Evolutionary conservation across 257 asterid species (phyloP), one percentile per base, ranked within the genome.

Genomic region (Penstemon davidsonii): DNA sequence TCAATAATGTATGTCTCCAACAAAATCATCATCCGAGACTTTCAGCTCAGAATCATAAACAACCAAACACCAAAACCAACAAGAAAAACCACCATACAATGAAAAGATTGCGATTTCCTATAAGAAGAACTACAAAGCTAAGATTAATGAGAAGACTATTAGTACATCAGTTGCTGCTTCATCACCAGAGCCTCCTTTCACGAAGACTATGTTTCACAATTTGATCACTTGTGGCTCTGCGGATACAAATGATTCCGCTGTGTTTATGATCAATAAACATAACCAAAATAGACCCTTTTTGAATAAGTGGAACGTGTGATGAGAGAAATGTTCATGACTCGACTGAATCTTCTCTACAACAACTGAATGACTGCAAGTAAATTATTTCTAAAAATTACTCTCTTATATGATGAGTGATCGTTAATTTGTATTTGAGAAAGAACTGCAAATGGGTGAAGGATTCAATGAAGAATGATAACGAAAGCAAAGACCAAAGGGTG

Each of bases 191-290:
- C 33, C 33, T 25, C 33, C 33, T 25, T 25, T 25, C 33, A 25
- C 33, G 33, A 2, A 25, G 33, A 82, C 81, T n/a, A 66, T 88
- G 38, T 79, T 93, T 36, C 70, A 82, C 2, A 93, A 82, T 47
- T 61, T 93, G 72, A 90, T 93, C 51, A 82, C 70, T 12, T 93
- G 98, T 66, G 86, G 96, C 1, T 78, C 83, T 3, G 85, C 78
- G 54, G 90, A 86, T 3, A 88, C 97, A 0, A 81, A 82, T 46
- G 97, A 93, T 11, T 81, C 90, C 1, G 87, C 86, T 2, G 68
- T 84, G 43, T 76, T 84, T 61, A 53, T 66, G 3, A 58, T 80
- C 9, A 77, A 70, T 39, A 68, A 75, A 75, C 56, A 50, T 25
- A 25, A 25, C 2, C 1, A 1, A 25, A 25, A 2, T 25, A 25